Conservation (phyloP, 257 asterid species). For the Fraxinus pennsylvanica region DNA sequence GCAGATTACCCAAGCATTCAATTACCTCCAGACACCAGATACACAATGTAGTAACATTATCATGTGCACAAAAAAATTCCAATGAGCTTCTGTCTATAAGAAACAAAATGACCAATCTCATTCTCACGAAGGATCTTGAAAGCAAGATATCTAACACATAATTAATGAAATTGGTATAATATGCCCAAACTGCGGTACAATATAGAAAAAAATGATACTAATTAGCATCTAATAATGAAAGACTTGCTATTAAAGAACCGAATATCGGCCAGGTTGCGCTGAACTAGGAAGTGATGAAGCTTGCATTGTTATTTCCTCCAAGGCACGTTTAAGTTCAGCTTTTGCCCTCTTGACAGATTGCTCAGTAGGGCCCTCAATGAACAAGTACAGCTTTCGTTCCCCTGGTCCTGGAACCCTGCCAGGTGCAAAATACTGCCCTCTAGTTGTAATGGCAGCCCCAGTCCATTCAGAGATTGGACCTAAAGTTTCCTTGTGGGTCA, state of each 20-base stretch:
- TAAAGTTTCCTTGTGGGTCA: conserved; percentile 88
- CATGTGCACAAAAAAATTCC: neutral
- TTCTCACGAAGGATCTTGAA: neutral
- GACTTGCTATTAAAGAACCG: conserved; percentile 53
- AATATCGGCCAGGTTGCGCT: conserved; percentile 84
- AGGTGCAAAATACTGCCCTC: conserved; percentile 75
- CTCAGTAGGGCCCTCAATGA: conserved; percentile 91
- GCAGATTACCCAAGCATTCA: neutral
- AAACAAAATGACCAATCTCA: conserved; percentile 3
- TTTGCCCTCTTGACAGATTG: conserved; percentile 90
- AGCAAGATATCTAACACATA: neutral
- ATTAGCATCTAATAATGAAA: neutral
- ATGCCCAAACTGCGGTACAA: conserved; percentile 5
- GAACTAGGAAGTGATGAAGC: conserved; percentile 86
- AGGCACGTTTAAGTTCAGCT: conserved; percentile 76
- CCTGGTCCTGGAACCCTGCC: conserved; percentile 73
- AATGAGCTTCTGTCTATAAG: neutral
- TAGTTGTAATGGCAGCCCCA: conserved; percentile 92
- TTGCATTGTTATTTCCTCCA: conserved; percentile 88
- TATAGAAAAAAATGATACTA: neutral
- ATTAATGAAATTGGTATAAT: neutral
- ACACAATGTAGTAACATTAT: neutral
- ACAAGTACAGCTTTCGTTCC: conserved; percentile 83
- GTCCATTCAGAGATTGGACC: conserved; percentile 96
- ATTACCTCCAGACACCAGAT: neutral